phyloP scores from a whole-genome alignment of 176 grass and related monocot genomes.

The Aegilops speltoides region DNA sequence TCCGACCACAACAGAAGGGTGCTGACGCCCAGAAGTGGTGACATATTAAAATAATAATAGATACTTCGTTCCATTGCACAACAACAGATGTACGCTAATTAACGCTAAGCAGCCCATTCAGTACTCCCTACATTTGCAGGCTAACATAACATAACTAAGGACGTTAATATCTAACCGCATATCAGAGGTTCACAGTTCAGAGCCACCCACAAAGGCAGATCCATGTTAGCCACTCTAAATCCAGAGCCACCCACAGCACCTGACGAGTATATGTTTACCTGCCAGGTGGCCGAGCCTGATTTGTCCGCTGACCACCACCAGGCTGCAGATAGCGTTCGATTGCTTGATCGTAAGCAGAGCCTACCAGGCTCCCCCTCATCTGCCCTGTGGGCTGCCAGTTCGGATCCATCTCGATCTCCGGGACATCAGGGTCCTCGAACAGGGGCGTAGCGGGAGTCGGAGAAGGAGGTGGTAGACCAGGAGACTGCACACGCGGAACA shows the following conservation, averaged over 20 bases:
- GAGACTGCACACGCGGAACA: neutral
- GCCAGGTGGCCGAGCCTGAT: slow-evolving; percentile 6
- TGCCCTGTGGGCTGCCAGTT: slow-evolving; percentile 70
- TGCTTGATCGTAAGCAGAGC: slow-evolving; percentile 62
- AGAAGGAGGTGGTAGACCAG: neutral
- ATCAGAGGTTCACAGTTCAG: neutral
- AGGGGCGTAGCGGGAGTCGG: neutral
- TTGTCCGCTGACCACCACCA: slow-evolving; percentile 24
- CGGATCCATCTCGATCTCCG: slow-evolving; percentile 48
- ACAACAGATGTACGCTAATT: neutral
- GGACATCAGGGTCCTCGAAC: slow-evolving; percentile 2
- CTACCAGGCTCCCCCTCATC: slow-evolving; percentile 93
- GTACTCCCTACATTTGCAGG: neutral
- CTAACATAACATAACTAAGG: neutral
- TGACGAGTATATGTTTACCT: neutral
- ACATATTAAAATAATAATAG: no score
- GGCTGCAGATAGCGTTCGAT: slow-evolving; percentile 47
- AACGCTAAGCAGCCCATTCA: neutral
- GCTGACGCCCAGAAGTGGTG: neutral
- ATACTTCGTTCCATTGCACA: neutral
- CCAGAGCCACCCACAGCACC: neutral
- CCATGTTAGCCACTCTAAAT: neutral
- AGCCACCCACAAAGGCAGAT: neutral
- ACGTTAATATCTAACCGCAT: neutral
- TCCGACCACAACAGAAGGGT: neutral